phyloP scores from a whole-genome alignment of 176 grass and related monocot genomes.

The Zizania latifolia region DNA sequence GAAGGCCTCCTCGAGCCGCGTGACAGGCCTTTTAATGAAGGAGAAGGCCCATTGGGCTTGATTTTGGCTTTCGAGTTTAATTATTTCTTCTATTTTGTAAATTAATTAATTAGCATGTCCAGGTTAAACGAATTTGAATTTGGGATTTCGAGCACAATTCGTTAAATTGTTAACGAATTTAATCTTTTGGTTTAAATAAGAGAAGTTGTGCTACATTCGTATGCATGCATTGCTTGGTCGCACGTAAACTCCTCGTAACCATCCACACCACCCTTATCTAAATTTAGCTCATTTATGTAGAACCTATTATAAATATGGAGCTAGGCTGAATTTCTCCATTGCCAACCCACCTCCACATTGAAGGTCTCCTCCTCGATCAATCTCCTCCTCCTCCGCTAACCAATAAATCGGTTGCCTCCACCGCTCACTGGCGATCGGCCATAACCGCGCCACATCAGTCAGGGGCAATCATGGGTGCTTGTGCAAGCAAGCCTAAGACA shows the following conservation, averaged over 20 bases:
- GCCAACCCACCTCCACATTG: constrained; percentile 36
- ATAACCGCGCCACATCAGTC: not conserved
- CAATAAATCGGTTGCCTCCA: constrained; percentile 5
- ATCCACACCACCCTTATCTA: not conserved
- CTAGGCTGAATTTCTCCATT: not conserved
- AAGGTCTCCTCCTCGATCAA: not conserved
- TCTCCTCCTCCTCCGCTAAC: not conserved
- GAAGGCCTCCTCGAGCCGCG: not conserved
- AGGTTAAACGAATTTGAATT: too few relatives aligned
- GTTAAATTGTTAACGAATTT: too few relatives aligned
- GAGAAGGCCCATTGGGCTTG: not conserved
- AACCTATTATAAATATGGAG: not conserved
- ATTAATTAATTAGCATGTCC: too few relatives aligned
- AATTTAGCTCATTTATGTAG: not conserved
- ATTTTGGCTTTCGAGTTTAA: too few relatives aligned
- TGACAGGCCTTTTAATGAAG: not conserved
- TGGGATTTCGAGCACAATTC: not conserved
- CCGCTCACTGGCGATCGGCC: not conserved
- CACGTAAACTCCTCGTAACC: not conserved
- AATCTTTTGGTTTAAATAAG: too few relatives aligned
- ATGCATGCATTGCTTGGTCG: not conserved
- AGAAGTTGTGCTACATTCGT: too few relatives aligned
- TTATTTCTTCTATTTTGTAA: too few relatives aligned
- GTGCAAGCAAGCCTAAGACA: constrained; percentile 47
- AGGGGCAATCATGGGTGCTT: constrained; percentile 49